A percentile compares a stretch with the other conserved stretches of the same genome.
Conservation (phyloP, 1,284 basidiomycete genomes). For the Cutaneotrichosporon sp. region DNA sequence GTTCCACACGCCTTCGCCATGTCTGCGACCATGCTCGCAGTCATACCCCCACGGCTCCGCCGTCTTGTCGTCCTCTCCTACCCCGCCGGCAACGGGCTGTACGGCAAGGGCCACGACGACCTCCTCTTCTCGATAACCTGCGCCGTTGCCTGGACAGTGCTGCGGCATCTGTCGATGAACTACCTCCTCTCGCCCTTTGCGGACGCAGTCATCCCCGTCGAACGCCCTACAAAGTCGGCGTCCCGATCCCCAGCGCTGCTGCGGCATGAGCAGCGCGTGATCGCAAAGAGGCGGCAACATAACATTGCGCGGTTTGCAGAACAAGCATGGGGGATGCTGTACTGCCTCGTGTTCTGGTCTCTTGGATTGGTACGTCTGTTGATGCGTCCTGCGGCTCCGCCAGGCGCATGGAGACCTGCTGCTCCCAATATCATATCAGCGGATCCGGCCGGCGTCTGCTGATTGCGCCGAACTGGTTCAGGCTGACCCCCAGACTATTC, state of each 20-base stretch:
- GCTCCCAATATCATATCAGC: too few species aligned
- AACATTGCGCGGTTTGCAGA: conserved; percentile 84
- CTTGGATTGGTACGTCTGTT: conserved; percentile 78
- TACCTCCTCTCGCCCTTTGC: conserved; percentile 62
- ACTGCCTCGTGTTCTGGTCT: conserved; percentile 69
- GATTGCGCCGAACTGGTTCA: too few species aligned
- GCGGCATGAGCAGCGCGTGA: conserved; percentile 3
- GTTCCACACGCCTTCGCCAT: not conserved
- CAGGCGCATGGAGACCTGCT: too few species aligned
- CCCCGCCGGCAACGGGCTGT: conserved; percentile 53
- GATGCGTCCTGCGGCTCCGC: too few species aligned
- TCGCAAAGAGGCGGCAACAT: conserved; percentile 52
- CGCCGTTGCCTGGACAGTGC: conserved; percentile 69
- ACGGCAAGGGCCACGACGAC: conserved; percentile 65
- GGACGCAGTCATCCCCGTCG: not conserved
- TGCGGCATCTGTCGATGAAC: conserved; percentile 69
- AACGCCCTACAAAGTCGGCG: not conserved
- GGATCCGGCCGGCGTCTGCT: too few species aligned
- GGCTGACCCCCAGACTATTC: conserved; percentile 61
- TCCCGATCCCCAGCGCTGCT: not conserved
- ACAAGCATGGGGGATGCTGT: conserved; percentile 84
- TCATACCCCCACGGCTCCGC: conserved; percentile 21
- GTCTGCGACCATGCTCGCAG: not conserved
- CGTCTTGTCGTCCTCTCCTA: conserved; percentile 74
- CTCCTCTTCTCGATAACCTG: conserved; percentile 64